Conservation (phyloP, 768 basidiomycete genomes). For the Psilocybe azurescens region DNA sequence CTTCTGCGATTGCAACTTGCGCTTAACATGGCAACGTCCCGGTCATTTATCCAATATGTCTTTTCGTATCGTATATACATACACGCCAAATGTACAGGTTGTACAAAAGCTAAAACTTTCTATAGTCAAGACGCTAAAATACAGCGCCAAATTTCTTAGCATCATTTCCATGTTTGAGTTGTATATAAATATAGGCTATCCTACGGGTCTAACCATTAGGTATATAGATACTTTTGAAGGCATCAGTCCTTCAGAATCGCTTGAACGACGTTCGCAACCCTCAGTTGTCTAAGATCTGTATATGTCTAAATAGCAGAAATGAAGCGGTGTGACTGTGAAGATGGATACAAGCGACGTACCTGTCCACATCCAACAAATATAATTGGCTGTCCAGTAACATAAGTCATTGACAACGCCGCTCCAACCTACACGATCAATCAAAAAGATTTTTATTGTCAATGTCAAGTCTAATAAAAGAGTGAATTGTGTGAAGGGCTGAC, state of each 20-base stretch:
- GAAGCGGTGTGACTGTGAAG: neutral
- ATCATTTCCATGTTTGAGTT: neutral
- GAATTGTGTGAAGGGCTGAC: constrained; percentile 44
- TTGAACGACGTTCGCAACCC: constrained; percentile 91
- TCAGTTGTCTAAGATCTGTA: constrained; percentile 90
- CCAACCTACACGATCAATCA: constrained; percentile 70
- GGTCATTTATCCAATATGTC: neutral
- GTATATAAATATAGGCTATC: neutral
- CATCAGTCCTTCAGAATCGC: constrained; percentile 82
- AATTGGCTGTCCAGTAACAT: constrained; percentile 98
- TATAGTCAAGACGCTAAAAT: neutral
- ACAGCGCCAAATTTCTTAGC: neutral
- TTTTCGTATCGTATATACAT: neutral
- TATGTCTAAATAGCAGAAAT: constrained; percentile 72
- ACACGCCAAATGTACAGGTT: neutral
- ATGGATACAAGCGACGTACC: constrained; percentile 49
- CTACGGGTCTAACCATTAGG: neutral
- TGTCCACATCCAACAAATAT: constrained; percentile 98
- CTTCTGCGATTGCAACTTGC: neutral
- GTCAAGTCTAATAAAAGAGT: neutral
- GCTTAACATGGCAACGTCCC: neutral
- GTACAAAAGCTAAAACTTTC: neutral
- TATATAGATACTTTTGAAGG: neutral
- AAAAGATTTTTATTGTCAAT: constrained; percentile 2
- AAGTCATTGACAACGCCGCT: constrained; percentile 98